Conservation (phyloP, 2,329 filamentous ascomycete species). For the Elsinoe ampelina region DNA sequence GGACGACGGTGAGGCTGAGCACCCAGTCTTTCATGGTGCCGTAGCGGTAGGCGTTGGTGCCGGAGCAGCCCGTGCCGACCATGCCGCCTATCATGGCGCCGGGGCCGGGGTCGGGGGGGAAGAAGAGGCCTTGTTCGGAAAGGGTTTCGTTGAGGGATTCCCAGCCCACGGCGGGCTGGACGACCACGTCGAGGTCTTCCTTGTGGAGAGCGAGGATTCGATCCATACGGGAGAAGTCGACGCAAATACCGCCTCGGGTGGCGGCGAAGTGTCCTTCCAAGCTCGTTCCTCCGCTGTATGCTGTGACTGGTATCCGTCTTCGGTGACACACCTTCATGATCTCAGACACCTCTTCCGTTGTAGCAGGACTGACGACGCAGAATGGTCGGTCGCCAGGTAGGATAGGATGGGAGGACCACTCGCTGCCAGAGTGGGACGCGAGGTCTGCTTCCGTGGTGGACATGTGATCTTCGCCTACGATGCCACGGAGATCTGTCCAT, state of each 20-base stretch:
- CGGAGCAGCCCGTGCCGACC: slow-evolving; percentile 67
- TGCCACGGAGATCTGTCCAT: slow-evolving; percentile 53
- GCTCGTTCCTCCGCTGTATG: slow-evolving; percentile 79
- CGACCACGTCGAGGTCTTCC: slow-evolving; percentile 51
- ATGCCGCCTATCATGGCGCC: slow-evolving; percentile 89
- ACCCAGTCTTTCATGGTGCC: slow-evolving; percentile 96
- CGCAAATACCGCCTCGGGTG: slow-evolving; percentile 71
- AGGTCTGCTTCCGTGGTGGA: slow-evolving; percentile 47
- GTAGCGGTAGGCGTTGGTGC: slow-evolving; percentile 86
- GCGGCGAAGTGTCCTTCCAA: slow-evolving; percentile 83
- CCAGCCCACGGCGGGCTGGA: slow-evolving; percentile 68
- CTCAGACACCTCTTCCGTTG: slow-evolving; percentile 73
- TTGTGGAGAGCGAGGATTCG: slow-evolving; percentile 68
- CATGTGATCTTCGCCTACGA: slow-evolving; percentile 55
- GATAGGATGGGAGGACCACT: slow-evolving; percentile 50
- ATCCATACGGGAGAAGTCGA: slow-evolving; percentile 83
- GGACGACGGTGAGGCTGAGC: slow-evolving; percentile 71
- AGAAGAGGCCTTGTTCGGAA: slow-evolving; percentile 65
- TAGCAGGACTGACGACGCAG: slow-evolving; percentile 64
- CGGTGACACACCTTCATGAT: slow-evolving; percentile 83
- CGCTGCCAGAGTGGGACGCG: slow-evolving; percentile 50
- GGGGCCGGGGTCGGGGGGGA: slow-evolving; percentile 83
- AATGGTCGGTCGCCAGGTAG: slow-evolving; percentile 38
- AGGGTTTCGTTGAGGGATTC: slow-evolving; percentile 74
- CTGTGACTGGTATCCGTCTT: slow-evolving; percentile 73